Conservation (phyloP, 2,329 filamentous ascomycete genomes). For the Pseudogymnoascus sp. region DNA sequence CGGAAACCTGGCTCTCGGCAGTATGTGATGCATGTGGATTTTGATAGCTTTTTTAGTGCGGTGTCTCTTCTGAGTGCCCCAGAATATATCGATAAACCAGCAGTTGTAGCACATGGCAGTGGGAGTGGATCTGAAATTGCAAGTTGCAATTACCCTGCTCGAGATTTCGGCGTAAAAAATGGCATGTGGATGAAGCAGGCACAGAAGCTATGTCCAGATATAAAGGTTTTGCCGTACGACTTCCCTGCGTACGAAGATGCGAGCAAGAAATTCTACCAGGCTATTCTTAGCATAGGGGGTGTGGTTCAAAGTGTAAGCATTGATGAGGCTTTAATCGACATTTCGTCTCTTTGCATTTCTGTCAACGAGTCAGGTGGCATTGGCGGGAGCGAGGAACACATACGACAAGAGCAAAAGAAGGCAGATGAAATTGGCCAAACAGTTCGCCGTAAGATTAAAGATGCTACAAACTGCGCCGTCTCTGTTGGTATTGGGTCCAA, state of each 20-base stretch:
- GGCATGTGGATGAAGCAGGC: conserved; percentile 99
- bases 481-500: conserved; percentile 90
- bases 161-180: conserved; percentile 81
- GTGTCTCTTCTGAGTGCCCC: conserved; percentile 70
- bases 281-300: conserved; percentile 70
- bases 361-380: conserved; percentile 58
- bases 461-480: conserved; percentile 73
- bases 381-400: conserved; percentile 56
- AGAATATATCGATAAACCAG: conserved; percentile 67
- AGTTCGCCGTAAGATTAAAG: conserved; percentile 62
- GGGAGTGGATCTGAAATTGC: conserved; percentile 90
- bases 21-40: conserved; percentile 93
- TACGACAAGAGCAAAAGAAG: conserved; percentile 70
- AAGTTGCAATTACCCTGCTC: conserved; percentile 91
- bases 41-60: conserved; percentile 96
- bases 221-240: conserved; percentile 91
- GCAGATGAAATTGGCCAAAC: conserved; percentile 61
- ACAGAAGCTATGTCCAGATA: conserved; percentile 68
- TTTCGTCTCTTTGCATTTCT: conserved; percentile 61
- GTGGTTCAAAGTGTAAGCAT: conserved; percentile 93
- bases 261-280: conserved; percentile 78
- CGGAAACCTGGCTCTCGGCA: conserved; percentile 55
- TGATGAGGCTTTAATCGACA: conserved; percentile 86
- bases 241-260: conserved; percentile 92
- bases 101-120: conserved; percentile 79